These are phyloP conservation scores for Panellus pusillus DNA, from an alignment of 768 basidiomycete genomes.

Conservation along the genomic window DNA sequence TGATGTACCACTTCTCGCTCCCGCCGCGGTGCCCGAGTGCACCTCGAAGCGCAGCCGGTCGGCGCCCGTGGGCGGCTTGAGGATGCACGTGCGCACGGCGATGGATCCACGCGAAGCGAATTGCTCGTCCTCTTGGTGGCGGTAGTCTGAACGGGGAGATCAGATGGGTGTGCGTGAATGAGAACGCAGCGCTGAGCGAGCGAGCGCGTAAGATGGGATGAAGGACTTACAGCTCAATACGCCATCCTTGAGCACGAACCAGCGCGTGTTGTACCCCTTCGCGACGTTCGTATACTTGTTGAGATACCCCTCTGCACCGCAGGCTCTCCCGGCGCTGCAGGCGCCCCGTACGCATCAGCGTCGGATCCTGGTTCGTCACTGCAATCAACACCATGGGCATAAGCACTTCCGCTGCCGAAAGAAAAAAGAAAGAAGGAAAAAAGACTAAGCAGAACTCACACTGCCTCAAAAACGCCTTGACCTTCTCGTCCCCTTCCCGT, in stretches of 20 bases:
- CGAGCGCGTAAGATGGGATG: background rate
- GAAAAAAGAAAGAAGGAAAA: background rate
- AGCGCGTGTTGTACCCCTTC: constrained; percentile 81
- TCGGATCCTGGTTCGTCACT: constrained; percentile 83
- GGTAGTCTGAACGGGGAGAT: constrained; percentile 56
- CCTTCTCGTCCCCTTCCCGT: constrained; percentile 75
- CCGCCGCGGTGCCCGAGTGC: constrained; percentile 55
- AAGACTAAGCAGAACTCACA: constrained; percentile 47
- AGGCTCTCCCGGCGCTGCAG: constrained; percentile 43
- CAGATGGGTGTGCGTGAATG: no score
- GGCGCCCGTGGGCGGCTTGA: constrained; percentile 50
- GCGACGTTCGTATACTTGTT: constrained; percentile 95
- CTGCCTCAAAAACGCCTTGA: constrained; percentile 80
- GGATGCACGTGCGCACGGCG: constrained; percentile 74
- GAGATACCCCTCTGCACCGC: constrained; percentile 69
- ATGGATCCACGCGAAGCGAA: constrained; percentile 86
- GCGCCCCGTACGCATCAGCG: constrained; percentile 51
- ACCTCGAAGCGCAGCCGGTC: constrained; percentile 84
- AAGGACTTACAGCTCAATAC: constrained; percentile 72
- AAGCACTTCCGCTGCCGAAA: background rate
- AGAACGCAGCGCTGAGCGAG: background rate
- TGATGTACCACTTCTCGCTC: constrained; percentile 52
- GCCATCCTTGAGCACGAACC: constrained; percentile 90
- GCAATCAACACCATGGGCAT: background rate
- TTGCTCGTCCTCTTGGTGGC: constrained; percentile 87